phyloP scores from a whole-genome alignment of 2,329 filamentous ascomycete genomes.

The Alternaria atra region DNA sequence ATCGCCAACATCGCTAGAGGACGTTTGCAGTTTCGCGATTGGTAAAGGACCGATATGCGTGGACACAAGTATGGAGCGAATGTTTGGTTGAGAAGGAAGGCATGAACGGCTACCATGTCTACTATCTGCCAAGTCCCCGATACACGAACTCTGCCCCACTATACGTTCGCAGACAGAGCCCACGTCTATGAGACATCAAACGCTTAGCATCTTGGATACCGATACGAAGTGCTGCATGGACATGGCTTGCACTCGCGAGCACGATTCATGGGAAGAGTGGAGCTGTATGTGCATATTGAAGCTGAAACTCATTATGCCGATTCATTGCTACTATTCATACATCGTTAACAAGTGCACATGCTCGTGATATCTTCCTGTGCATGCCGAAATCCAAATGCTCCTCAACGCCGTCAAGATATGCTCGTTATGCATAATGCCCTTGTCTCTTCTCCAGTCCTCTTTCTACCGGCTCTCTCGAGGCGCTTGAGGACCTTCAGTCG shows the following conservation, averaged over 20 bases:
- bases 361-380: constrained; percentile 12
- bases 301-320: neutral
- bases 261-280: neutral
- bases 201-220: neutral
- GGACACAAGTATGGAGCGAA: constrained; percentile 1
- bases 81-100: constrained; percentile 1
- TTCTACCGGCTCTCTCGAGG: neutral
- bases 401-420: constrained; percentile 15
- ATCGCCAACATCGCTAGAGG: neutral
- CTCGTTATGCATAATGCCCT: neutral
- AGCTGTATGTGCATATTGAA: neutral
- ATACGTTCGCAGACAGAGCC: neutral
- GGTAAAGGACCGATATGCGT: constrained; percentile 4
- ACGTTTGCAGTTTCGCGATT: neutral
- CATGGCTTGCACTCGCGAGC: neutral
- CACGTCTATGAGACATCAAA: constrained; percentile 4
- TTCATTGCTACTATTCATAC: constrained; percentile 26
- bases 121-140: constrained; percentile 5
- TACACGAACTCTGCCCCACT: constrained; percentile 3
- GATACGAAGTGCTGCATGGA: neutral
- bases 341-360: constrained; percentile 21
- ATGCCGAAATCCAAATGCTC: constrained; percentile 3
- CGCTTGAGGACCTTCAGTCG: constrained; percentile 58
- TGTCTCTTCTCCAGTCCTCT: neutral
- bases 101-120: constrained; percentile 6